Percentiles rank a stretch among this genome's conserved stretches.
These are phyloP conservation scores for Colletotrichum graminicola DNA, from an alignment of 2,329 filamentous ascomycete species.

Conservation along the genomic window DNA sequence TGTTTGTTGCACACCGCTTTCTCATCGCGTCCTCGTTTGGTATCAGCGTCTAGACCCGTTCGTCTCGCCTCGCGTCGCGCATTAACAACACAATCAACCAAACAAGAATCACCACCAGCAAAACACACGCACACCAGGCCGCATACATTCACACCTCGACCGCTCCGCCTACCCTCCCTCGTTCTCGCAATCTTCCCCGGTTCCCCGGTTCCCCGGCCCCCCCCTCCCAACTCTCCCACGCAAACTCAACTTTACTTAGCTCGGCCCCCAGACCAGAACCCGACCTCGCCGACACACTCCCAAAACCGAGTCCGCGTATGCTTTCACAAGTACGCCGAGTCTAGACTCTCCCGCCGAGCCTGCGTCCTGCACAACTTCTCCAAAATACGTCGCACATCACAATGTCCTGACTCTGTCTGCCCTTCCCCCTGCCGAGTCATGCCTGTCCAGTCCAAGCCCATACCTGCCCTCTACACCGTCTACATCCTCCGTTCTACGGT, in stretches of 20 bases:
- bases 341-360: conserved; percentile 23
- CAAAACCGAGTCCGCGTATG: conserved; percentile 40
- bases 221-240: conserved; percentile 7
- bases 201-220: background rate
- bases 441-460: conserved; percentile 63
- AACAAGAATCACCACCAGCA: background rate
- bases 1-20: conserved; percentile 29
- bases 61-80: conserved; percentile 8
- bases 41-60: conserved; percentile 7
- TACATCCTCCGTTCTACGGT: conserved; percentile 91
- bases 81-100: background rate
- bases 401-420: conserved; percentile 37
- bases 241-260: conserved; percentile 7
- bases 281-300: conserved; percentile 34
- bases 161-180: background rate
- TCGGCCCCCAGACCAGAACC: conserved; percentile 6
- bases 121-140: background rate
- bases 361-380: conserved; percentile 21
- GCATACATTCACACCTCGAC: background rate
- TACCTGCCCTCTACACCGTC: conserved; percentile 92
- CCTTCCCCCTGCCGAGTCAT: conserved; percentile 50
- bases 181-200: background rate
- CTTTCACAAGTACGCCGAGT: conserved; percentile 14
- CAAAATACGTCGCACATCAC: conserved; percentile 38
- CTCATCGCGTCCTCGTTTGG: conserved; percentile 10